Conservation (phyloP, 257 asterid genomes). For the Solanum lycopersicoides region DNA sequence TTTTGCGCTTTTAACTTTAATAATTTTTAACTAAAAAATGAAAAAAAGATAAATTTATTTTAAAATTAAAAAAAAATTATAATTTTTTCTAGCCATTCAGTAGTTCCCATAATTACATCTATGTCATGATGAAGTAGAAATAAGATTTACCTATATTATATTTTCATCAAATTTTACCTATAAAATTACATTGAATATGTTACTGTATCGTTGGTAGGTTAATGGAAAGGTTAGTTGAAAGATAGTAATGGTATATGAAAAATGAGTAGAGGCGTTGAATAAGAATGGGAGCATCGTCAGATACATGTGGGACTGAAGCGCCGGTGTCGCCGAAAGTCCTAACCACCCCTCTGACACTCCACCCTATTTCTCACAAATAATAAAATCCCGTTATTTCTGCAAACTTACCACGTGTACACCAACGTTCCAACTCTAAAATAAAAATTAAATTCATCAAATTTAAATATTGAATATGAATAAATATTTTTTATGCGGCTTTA, state of each 20-base stretch:
- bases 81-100: too few species aligned
- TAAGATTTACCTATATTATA: too few species aligned
- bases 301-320: constrained; percentile 21
- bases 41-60: too few species aligned
- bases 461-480: background rate
- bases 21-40: too few species aligned
- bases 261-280: background rate
- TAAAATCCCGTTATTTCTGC: background rate
- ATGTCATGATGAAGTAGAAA: background rate
- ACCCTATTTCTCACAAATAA: background rate
- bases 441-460: background rate
- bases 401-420: constrained; percentile 18
- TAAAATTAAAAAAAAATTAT: too few species aligned
- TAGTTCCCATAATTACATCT: too few species aligned
- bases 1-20: too few species aligned
- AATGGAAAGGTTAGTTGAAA: background rate
- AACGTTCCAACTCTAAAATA: background rate
- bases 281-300: background rate
- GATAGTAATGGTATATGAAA: background rate
- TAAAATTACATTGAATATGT: fast-evolving
- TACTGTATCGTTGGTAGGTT: background rate
- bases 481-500: background rate
- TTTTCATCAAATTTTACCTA: fast-evolving
- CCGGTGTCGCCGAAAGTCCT: constrained; percentile 23
- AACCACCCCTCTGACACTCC: constrained; percentile 23